These are phyloP conservation scores for Talaromyces sp. DNA, from an alignment of 2,329 filamentous ascomycete genomes.

Conservation along the genomic window DNA sequence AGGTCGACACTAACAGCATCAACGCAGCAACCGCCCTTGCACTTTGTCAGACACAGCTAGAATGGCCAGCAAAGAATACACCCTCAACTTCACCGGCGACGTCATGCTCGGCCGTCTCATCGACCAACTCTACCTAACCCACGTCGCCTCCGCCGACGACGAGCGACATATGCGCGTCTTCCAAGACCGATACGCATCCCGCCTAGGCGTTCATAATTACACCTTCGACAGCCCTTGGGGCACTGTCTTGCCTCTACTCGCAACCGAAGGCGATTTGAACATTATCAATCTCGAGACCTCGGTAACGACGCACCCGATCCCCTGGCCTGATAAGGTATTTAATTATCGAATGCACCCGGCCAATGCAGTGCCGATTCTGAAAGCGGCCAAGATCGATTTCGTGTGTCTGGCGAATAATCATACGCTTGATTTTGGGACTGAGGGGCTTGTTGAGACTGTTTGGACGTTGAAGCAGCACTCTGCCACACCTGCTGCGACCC, in stretches of 20 bases:
- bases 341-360: conserved; percentile 42
- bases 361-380: conserved; percentile 31
- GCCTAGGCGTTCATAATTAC: conserved; percentile 24
- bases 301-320: conserved; percentile 29
- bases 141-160: conserved; percentile 31
- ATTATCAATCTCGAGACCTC: conserved; percentile 43
- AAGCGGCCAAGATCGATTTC: conserved; percentile 33
- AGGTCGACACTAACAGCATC: not conserved
- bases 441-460: conserved; percentile 36
- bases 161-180: conserved; percentile 23
- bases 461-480: conserved; percentile 25
- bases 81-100: conserved; percentile 36
- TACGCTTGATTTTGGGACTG: conserved; percentile 35
- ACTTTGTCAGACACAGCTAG: not conserved
- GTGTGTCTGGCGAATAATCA: conserved; percentile 42
- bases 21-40: not conserved
- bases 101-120: conserved; percentile 44
- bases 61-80: conserved; percentile 22
- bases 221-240: conserved; percentile 34
- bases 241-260: conserved; percentile 31
- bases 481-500: not conserved
- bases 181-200: conserved; percentile 21
- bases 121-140: conserved; percentile 38
- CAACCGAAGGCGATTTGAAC: conserved; percentile 29
- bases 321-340: conserved; percentile 41